Evolutionary conservation across 305 asterid species (phyloP).

Genomic region (Stenogyne calaminthoides): DNA sequence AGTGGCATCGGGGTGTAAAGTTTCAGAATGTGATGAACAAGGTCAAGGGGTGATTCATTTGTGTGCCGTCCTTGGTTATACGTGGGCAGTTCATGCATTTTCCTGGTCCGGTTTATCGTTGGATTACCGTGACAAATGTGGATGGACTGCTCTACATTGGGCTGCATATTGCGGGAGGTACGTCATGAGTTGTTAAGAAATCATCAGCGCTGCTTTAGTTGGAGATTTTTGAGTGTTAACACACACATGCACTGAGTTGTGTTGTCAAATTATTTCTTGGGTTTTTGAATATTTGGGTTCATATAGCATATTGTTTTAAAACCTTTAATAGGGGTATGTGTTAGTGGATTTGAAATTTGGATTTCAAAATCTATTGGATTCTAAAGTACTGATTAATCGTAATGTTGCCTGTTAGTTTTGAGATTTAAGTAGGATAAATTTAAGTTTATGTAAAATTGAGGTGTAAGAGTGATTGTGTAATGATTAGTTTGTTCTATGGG

Average conservation of each 20-base stretch:
- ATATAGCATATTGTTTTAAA: conserved; percentile 8
- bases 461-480: too few relatives aligned
- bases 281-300: neutral
- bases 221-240: neutral
- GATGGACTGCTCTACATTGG: conserved; percentile 99
- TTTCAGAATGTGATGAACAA: conserved; percentile 76
- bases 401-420: too few relatives aligned
- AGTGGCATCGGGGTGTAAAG: conserved; percentile 62
- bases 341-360: too few relatives aligned
- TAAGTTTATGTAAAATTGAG: too few relatives aligned
- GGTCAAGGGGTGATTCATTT: conserved; percentile 96
- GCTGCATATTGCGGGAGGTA: conserved; percentile 96
- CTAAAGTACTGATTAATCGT: too few relatives aligned
- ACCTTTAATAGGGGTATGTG: neutral
- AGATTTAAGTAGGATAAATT: too few relatives aligned
- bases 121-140: conserved; percentile 90
- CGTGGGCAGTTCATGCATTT: conserved; percentile 83
- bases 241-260: neutral
- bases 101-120: conserved; percentile 80
- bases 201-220: conserved; percentile 3
- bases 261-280: neutral
- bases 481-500: too few relatives aligned
- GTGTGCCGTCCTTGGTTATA: conserved; percentile 89
- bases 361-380: too few relatives aligned
- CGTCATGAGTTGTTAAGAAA: conserved; percentile 15